Evolutionary conservation across 2,329 filamentous ascomycete species (phyloP).

Genomic region (Colletotrichum simmondsii): DNA sequence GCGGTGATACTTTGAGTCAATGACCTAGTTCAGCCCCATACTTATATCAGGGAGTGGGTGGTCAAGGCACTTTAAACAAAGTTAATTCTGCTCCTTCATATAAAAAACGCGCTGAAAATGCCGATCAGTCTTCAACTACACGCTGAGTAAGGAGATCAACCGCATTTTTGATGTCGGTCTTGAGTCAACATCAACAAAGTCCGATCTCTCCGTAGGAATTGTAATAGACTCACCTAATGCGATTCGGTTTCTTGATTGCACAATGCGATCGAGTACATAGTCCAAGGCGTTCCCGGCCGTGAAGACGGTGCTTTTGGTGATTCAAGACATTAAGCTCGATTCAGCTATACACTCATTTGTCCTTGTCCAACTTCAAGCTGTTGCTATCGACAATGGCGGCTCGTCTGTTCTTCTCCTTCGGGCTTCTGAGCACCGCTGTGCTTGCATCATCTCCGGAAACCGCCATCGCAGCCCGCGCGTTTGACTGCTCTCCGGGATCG

Average conservation of each 20-base stretch:
- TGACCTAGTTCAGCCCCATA: neutral
- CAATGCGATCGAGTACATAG: neutral
- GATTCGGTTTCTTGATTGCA: neutral
- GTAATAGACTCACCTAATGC: slow-evolving; percentile 3
- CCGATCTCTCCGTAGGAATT: too few species aligned
- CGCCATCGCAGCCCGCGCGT: neutral
- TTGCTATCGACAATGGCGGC: neutral
- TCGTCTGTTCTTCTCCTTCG: neutral
- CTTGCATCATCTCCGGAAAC: neutral
- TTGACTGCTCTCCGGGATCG: slow-evolving; percentile 18
- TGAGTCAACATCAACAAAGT: neutral
- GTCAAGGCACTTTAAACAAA: neutral
- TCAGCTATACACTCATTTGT: neutral
- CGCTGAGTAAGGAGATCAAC: neutral
- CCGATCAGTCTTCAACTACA: neutral
- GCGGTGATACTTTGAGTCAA: neutral
- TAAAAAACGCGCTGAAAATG: neutral
- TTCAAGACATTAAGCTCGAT: neutral
- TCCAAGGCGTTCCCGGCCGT: neutral
- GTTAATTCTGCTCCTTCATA: neutral
- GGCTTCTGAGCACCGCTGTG: neutral
- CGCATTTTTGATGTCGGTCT: neutral
- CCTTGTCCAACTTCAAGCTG: neutral
- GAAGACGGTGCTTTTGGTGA: neutral
- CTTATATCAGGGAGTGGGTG: neutral